phyloP scores from a whole-genome alignment of 768 basidiomycete genomes.

The Russula sp. region DNA sequence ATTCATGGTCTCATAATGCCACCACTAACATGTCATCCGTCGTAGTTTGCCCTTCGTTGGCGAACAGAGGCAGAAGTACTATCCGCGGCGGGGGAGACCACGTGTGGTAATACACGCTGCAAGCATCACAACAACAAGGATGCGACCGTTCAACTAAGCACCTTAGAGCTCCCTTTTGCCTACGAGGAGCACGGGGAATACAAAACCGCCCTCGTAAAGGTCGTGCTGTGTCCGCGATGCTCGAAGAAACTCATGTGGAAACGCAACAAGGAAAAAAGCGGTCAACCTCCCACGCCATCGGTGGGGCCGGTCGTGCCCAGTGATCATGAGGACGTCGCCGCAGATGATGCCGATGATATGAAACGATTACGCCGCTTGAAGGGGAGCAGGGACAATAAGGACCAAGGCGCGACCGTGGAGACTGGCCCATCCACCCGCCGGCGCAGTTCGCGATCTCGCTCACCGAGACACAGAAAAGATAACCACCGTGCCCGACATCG shows the following conservation, averaged over 20 bases:
- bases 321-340: neutral
- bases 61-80: conserved; percentile 88
- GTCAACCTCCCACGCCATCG: neutral
- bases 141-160: conserved; percentile 39
- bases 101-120: conserved; percentile 88
- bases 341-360: neutral
- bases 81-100: conserved; percentile 74
- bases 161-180: conserved; percentile 84
- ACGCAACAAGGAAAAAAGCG: conserved; percentile 53
- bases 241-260: conserved; percentile 85
- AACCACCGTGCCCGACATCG: conserved; percentile 1
- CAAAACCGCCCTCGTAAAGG: conserved; percentile 84
- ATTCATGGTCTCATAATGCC: neutral
- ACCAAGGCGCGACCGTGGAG: neutral
- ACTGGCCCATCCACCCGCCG: neutral
- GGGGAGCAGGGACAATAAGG: neutral
- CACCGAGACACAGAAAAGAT: conserved; percentile 13
- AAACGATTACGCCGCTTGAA: neutral
- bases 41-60: conserved; percentile 87
- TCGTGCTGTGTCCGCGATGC: conserved; percentile 77
- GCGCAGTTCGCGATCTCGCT: conserved; percentile 17
- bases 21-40: neutral
- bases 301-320: neutral
- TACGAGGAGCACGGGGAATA: conserved; percentile 72
- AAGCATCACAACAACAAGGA: conserved; percentile 37